Base-by-base conservation (phyloP, 495 filamentous ascomycete species). In the Penicillium silybi region DNA sequence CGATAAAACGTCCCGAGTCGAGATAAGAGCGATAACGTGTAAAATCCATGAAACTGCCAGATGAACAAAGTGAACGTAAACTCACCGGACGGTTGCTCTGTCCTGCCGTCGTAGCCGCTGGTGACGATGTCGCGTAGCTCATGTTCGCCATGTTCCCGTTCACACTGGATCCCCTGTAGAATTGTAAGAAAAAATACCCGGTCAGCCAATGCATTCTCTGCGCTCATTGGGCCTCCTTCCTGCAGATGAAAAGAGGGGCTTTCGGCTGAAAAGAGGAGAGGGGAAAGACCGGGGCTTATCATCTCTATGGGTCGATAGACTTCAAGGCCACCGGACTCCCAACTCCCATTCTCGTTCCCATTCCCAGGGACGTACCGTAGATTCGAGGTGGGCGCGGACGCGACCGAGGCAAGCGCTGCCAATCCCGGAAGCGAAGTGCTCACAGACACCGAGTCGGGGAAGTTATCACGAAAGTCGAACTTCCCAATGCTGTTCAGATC, bases 41-140 rank as follows among this genome's bases (percentile, higher is more conserved):
- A 39, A 39, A 37, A 44, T 35, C 15, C 26, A 46, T 57, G 51
- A 61, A 58, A 63, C 57, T n/a, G 16, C 17, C 26, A 9, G 20
- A 44, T 37, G 23, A 17, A 43, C 20, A 32, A 42, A 44, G 35
- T 43, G 48, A 44, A 53, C 45, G 38, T 19, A 22, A 22, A 59
- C 86, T 80, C 74, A 89, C 87, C 56, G 85, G 76, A 52, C 78
- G 81, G 53, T 81, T 85, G 25, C 80, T 81, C 57, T 82, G 80
- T 41, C 84, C 84, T 54, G 81, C 85, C 41, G 79, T 80, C 0
- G 84, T 85, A 11, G 82, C 83, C 25, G 86, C 85, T 8, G 84
- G 85, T 20, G 85, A 85, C 9, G 84, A 81, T 35, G 81, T 82
- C 46, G 81, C 71, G 64, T 84, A 85, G 49, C 67, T 81, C 71